phyloP scores from a whole-genome alignment of 345 rosid species.

The Psidium friedrichsthalianum region DNA sequence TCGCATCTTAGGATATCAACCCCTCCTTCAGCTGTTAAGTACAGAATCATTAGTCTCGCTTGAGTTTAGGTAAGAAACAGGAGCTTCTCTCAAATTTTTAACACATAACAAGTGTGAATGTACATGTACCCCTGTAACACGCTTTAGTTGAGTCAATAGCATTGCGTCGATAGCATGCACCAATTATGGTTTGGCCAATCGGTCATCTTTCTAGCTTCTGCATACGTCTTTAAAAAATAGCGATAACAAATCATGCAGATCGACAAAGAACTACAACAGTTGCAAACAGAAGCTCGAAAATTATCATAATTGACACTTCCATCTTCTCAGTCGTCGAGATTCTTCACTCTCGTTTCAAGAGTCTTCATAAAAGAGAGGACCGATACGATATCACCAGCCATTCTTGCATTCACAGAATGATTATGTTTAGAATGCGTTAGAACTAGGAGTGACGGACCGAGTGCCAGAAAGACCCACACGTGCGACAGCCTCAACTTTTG shows the following conservation, averaged over 20 bases:
- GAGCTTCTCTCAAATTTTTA: neutral
- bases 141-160: neutral
- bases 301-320: neutral
- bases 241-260: neutral
- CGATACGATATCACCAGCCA: neutral
- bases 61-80: neutral
- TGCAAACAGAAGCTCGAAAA: neutral
- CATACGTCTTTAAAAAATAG: neutral
- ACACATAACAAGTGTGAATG: neutral
- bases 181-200: neutral
- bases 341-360: neutral
- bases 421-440: neutral
- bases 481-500: neutral
- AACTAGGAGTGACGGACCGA: neutral
- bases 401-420: neutral
- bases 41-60: neutral
- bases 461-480: neutral
- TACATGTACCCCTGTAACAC: neutral
- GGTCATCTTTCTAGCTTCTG: neutral
- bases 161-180: neutral
- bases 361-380: neutral
- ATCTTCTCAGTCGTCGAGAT: neutral
- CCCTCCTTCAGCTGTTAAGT: neutral
- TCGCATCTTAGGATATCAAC: neutral
- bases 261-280: neutral